Conservation (phyloP, 352 stramenopile species). For the Globisporangium spiculum region DNA sequence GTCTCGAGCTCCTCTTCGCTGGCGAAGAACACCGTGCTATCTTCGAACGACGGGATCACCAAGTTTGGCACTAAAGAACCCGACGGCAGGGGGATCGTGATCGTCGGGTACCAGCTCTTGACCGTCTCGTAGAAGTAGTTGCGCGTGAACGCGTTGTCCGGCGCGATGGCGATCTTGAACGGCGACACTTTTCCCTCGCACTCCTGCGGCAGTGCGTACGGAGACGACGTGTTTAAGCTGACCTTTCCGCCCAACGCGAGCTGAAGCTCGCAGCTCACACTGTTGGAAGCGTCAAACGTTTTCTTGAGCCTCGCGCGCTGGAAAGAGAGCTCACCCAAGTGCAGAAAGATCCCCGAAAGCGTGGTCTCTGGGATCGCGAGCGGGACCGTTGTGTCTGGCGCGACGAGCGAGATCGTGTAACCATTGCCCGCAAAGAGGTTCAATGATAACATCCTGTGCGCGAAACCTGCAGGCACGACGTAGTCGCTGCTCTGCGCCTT, state of each 20-base stretch:
- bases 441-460: constrained; percentile 22
- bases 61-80: constrained; percentile 9
- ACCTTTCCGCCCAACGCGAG: constrained; percentile 12
- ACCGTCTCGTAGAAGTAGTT: constrained; percentile 37
- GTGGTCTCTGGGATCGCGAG: constrained; percentile 58
- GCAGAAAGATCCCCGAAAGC: constrained; percentile 53
- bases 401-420: constrained; percentile 32
- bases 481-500: constrained; percentile 37
- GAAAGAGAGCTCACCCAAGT: constrained; percentile 39
- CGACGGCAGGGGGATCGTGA: constrained; percentile 17
- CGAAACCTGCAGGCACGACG: constrained; percentile 37
- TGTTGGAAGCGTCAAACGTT: constrained; percentile 7
- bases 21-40: constrained; percentile 37
- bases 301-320: constrained; percentile 20
- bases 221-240: constrained; percentile 21
- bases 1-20: constrained; percentile 24
- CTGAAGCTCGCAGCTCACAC: constrained; percentile 3
- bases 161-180: constrained; percentile 35
- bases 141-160: constrained; percentile 34
- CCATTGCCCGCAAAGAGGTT: constrained; percentile 45
- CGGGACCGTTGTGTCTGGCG: constrained; percentile 25
- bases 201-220: constrained; percentile 19
- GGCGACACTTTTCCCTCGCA: constrained; percentile 24
- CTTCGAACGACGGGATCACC: constrained; percentile 36
- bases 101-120: constrained; percentile 26